Conservation (phyloP, 75 land plant genomes). For the Ceratopteris richardii region DNA sequence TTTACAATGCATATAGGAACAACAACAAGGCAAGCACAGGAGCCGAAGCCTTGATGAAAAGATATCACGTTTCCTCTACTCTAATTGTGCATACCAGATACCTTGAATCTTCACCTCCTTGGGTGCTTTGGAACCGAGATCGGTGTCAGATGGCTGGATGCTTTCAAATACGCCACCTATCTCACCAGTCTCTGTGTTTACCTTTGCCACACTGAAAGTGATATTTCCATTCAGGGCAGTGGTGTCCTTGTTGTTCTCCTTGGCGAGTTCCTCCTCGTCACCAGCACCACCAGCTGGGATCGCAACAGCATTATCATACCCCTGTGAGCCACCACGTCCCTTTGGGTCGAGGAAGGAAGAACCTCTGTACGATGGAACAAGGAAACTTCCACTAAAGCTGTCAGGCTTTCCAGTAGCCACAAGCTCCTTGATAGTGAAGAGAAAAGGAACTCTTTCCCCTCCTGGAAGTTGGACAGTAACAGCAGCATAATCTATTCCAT, state of each 20-base stretch:
- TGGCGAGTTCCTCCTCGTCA: constrained; percentile 87
- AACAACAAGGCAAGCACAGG: too few species aligned
- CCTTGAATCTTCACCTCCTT: constrained; percentile 97
- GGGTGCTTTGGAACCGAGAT: constrained; percentile 83
- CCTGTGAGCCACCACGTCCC: constrained; percentile 92
- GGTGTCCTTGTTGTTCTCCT: constrained; percentile 82
- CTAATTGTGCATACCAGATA: constrained; percentile 88
- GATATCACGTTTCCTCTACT: constrained; percentile 19
- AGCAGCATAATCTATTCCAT: constrained; percentile 94
- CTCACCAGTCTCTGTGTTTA: constrained; percentile 77
- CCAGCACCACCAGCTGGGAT: constrained; percentile 88
- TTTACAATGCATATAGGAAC: too few species aligned
- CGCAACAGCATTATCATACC: constrained; percentile 88
- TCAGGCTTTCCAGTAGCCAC: constrained; percentile 82
- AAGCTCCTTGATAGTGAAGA: constrained; percentile 88
- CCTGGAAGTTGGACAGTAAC: constrained; percentile 93
- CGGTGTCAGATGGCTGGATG: constrained; percentile 97
- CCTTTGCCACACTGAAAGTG: constrained; percentile 65
- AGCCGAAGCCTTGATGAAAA: too few species aligned
- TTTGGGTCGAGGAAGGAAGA: constrained; percentile 96
- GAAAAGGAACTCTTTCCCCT: constrained; percentile 90
- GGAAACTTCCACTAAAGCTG: constrained; percentile 50
- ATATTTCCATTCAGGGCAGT: constrained; percentile 57
- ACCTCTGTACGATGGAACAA: constrained; percentile 88
- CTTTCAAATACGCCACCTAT: constrained; percentile 95